A percentile compares a stretch with the other conserved stretches of the same genome.
Conservation (phyloP, 2,329 filamentous ascomycete genomes). For the Aureobasidium sp. region DNA sequence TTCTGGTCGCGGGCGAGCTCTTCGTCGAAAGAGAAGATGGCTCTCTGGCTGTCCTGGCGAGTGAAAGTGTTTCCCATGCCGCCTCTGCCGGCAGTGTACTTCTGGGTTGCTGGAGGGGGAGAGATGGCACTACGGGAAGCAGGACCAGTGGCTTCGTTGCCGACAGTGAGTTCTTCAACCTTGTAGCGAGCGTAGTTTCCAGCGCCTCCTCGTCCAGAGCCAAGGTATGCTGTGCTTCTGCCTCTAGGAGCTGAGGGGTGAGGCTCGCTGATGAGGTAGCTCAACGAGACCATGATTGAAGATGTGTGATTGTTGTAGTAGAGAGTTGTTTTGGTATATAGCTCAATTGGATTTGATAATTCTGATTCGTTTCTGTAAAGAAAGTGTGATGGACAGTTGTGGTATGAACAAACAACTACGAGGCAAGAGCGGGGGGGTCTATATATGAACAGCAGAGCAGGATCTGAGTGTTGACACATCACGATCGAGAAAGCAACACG, state of each 20-base stretch:
- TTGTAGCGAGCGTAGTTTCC: slow-evolving; percentile 52
- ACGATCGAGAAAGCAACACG: slow-evolving; percentile 4
- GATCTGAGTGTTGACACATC: slow-evolving; percentile 14
- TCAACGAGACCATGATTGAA: slow-evolving; percentile 22
- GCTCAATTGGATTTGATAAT: neutral
- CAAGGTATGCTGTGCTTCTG: slow-evolving; percentile 35
- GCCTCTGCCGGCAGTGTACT: slow-evolving; percentile 52
- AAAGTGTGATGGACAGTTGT: neutral
- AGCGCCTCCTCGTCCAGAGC: slow-evolving; percentile 51
- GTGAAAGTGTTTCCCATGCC: slow-evolving; percentile 52
- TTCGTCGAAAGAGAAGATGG: slow-evolving; percentile 64
- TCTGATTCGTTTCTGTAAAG: neutral
- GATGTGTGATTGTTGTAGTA: slow-evolving; percentile 15
- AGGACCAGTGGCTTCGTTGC: slow-evolving; percentile 39
- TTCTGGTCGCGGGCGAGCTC: slow-evolving; percentile 53
- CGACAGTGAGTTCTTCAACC: slow-evolving; percentile 47
- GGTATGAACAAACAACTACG: slow-evolving; percentile 1
- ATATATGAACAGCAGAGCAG: neutral
- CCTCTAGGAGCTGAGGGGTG: slow-evolving; percentile 50
- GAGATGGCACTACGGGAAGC: slow-evolving; percentile 45
- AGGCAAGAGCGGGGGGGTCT: neutral
- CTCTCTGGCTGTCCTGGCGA: slow-evolving; percentile 46
- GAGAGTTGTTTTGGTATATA: neutral
- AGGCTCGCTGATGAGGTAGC: slow-evolving; percentile 54
- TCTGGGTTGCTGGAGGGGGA: slow-evolving; percentile 38